A percentile compares a stretch with the other conserved stretches of the same genome.
These are phyloP conservation scores for Alternaria consortialis DNA, from an alignment of 2,329 filamentous ascomycete species.

Conservation along the genomic window DNA sequence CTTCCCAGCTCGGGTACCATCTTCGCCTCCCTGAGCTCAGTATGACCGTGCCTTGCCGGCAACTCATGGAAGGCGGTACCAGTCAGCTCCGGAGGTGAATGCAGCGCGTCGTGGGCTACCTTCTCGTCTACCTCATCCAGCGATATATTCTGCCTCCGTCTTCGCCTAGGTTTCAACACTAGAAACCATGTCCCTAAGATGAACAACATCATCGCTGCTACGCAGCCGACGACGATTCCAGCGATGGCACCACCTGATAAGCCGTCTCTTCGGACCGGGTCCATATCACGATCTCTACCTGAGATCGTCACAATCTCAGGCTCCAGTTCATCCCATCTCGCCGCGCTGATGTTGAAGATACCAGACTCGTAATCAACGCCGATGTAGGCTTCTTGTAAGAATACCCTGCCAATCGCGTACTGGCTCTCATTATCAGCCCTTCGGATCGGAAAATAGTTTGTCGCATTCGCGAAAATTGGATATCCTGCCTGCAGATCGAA, in stretches of 20 bases:
- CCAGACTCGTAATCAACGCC: constrained; percentile 55
- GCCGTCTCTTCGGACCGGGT: neutral
- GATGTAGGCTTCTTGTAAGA: constrained; percentile 70
- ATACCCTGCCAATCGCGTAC: constrained; percentile 70
- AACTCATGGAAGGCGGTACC: neutral
- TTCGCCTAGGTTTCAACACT: neutral
- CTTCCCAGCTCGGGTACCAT: neutral
- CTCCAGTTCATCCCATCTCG: neutral
- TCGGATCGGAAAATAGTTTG: constrained; percentile 72
- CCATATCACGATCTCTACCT: neutral
- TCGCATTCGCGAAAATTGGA: constrained; percentile 66
- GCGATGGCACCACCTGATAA: neutral
- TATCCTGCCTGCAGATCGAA: constrained; percentile 57
- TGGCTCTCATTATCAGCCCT: constrained; percentile 62
- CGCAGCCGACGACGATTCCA: neutral
- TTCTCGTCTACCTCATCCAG: neutral
- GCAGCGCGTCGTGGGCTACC: neutral
- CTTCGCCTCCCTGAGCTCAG: neutral
- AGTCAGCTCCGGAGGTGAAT: neutral
- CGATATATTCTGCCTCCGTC: neutral
- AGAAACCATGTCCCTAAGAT: neutral
- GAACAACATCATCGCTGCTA: neutral
- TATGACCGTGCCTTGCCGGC: neutral
- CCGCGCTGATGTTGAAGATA: constrained; percentile 38
- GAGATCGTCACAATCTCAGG: neutral